Evolutionary conservation across 1,139 yeast genomes (phyloP).

Genomic region (Geotrichum europaeum): DNA sequence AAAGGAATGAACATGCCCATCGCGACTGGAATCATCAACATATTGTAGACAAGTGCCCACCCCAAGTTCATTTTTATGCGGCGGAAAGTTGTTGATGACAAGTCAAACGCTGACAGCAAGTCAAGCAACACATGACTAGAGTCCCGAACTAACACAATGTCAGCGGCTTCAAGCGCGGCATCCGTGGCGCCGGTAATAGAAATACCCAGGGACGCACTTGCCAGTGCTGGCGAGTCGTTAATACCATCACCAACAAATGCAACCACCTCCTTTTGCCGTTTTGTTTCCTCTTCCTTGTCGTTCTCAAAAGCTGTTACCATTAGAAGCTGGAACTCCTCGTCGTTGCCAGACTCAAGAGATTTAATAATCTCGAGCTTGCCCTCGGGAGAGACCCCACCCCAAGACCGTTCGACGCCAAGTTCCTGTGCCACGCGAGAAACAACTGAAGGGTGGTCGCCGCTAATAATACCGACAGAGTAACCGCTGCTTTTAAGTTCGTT

Average conservation of each 20-base stretch:
- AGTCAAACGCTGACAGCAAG: conserved; percentile 66
- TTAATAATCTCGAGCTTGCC: conserved; percentile 67
- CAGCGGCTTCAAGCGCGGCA: conserved; percentile 94
- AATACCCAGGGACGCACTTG: conserved; percentile 81
- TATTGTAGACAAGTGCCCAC: conserved; percentile 82
- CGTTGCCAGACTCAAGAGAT: conserved; percentile 44
- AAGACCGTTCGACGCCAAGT: conserved; percentile 66
- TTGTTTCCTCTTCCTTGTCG: not conserved
- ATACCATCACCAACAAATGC: conserved; percentile 97
- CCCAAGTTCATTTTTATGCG: conserved; percentile 76
- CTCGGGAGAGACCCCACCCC: conserved; percentile 71
- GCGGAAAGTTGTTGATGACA: conserved; percentile 64
- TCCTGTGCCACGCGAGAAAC: conserved; percentile 61
- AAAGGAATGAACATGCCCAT: conserved; percentile 86
- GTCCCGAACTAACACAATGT: conserved; percentile 56
- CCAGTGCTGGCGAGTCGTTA: conserved; percentile 93
- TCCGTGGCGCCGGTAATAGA: conserved; percentile 92
- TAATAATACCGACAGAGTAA: conserved; percentile 75
- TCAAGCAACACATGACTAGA: conserved; percentile 46
- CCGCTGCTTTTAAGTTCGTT: conserved; percentile 49
- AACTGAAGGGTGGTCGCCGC: conserved; percentile 71
- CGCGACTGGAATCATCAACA: conserved; percentile 89
- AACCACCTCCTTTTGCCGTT: conserved; percentile 34
- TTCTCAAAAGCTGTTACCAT: not conserved
- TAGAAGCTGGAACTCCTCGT: conserved; percentile 1